A percentile compares a stretch with the other conserved stretches of the same genome.
phyloP scores from a whole-genome alignment of 441 rosid genomes.

The Pelargonium cotyledonis region DNA sequence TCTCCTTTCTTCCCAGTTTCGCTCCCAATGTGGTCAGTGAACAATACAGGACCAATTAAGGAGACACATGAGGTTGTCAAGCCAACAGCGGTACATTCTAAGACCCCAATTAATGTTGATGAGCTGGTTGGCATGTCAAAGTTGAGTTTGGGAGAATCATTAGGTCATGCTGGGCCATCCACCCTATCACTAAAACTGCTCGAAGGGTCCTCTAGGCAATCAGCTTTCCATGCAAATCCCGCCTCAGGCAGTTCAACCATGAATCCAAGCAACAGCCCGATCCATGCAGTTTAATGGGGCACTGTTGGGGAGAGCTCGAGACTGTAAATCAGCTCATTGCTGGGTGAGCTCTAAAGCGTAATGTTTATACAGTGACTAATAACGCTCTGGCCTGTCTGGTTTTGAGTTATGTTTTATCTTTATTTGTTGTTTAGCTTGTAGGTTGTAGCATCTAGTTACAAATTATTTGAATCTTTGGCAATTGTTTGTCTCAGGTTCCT shows the following conservation, averaged over 20 bases:
- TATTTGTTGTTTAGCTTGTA: background rate
- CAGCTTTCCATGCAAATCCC: conserved; percentile 66
- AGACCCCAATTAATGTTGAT: conserved; percentile 56
- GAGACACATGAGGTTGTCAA: conserved; percentile 67
- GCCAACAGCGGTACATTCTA: conserved; percentile 67
- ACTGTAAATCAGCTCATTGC: conserved; percentile 22
- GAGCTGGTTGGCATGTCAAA: conserved; percentile 70
- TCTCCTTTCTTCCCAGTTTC: conserved; percentile 63
- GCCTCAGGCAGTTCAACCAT: conserved; percentile 37
- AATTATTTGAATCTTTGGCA: background rate
- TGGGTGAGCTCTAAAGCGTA: conserved; percentile 23
- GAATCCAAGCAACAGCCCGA: conserved; percentile 38
- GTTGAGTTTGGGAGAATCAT: conserved; percentile 55
- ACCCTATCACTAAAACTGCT: conserved; percentile 47
- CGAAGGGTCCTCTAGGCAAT: conserved; percentile 55
- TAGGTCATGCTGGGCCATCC: conserved; percentile 38
- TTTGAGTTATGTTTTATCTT: conserved; percentile 13
- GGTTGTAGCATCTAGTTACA: background rate
- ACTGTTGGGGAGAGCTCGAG: conserved; percentile 9
- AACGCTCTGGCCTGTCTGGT: conserved; percentile 32
- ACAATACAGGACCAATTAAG: conserved; percentile 36
- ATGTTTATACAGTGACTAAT: conserved; percentile 33
- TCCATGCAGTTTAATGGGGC: conserved; percentile 38
- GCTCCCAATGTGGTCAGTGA: conserved; percentile 59
- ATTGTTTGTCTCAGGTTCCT: background rate